Conservation (phyloP, 164 flowering plant species). For the Stephania japonica region DNA sequence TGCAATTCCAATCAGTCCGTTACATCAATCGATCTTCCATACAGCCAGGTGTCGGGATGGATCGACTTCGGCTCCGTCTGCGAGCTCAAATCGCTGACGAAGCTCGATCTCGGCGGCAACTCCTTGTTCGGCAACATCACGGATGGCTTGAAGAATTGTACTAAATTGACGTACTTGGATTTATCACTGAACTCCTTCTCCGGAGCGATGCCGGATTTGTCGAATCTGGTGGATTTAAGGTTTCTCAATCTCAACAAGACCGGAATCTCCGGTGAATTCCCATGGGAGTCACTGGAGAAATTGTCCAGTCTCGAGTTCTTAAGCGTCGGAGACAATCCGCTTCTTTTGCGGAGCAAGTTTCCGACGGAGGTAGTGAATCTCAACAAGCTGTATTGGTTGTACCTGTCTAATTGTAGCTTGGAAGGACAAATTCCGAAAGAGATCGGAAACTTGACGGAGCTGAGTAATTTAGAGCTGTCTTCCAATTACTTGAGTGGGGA, state of each 20-base stretch:
- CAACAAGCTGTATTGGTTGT: constrained; percentile 43
- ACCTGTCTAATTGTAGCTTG: constrained; percentile 56
- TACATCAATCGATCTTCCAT: constrained; percentile 34
- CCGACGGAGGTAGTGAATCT: constrained; percentile 45
- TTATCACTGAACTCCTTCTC: constrained; percentile 39
- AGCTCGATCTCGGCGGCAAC: constrained; percentile 38
- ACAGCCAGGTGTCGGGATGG: constrained; percentile 24
- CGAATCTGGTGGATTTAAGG: constrained; percentile 24
- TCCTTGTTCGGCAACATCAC: constrained; percentile 32
- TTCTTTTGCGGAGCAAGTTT: constrained; percentile 39
- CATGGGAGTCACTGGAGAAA: constrained; percentile 45
- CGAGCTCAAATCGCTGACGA: constrained; percentile 35
- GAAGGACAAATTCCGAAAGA: constrained; percentile 49
- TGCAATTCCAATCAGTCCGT: constrained; percentile 38
- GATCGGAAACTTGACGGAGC: constrained; percentile 51
- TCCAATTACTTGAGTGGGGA: constrained; percentile 42
- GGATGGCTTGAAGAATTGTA: constrained; percentile 35
- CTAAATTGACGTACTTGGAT: constrained; percentile 36
- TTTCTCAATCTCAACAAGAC: constrained; percentile 38
- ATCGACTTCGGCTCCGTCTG: constrained; percentile 49
- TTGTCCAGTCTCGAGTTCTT: constrained; percentile 31
- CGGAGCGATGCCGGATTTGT: constrained; percentile 48
- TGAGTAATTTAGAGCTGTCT: constrained; percentile 47
- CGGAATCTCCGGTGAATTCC: constrained; percentile 55
- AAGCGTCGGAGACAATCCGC: constrained; percentile 58